These are phyloP conservation scores for Aureobasidium lini DNA, from an alignment of 2,329 filamentous ascomycete species.

Conservation along the genomic window DNA sequence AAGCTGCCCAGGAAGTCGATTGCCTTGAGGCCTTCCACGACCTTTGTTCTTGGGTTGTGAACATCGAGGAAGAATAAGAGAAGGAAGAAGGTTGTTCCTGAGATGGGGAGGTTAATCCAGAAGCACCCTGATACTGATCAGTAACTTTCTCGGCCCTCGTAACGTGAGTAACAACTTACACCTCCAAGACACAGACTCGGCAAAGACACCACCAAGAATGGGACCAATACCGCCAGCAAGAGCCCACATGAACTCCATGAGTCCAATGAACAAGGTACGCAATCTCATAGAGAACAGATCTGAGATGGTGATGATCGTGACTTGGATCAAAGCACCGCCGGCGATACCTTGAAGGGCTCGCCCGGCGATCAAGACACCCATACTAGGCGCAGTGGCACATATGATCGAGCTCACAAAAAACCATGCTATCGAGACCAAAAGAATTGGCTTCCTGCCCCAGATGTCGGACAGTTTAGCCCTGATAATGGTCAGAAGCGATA, in stretches of 20 bases:
- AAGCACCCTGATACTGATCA: constrained; percentile 23
- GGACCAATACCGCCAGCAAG: constrained; percentile 47
- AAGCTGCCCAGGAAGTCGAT: constrained; percentile 49
- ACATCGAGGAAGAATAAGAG: constrained; percentile 48
- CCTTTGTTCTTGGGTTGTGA: constrained; percentile 46
- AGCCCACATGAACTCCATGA: constrained; percentile 49
- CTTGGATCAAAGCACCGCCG: constrained; percentile 45
- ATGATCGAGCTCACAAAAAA: constrained; percentile 46
- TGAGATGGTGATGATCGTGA: constrained; percentile 46
- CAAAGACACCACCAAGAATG: constrained; percentile 34
- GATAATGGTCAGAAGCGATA: neutral
- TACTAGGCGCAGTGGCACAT: constrained; percentile 40
- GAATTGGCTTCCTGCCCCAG: constrained; percentile 49
- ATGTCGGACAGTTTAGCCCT: constrained; percentile 51
- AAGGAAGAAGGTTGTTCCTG: constrained; percentile 41
- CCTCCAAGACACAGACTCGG: constrained; percentile 31
- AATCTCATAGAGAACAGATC: constrained; percentile 46
- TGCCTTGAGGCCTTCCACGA: constrained; percentile 41
- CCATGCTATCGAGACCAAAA: constrained; percentile 40
- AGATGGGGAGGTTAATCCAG: constrained; percentile 49
- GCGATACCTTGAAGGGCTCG: constrained; percentile 48
- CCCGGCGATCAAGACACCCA: constrained; percentile 47
- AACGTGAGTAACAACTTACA: constrained; percentile 16
- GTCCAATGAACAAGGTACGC: constrained; percentile 39
- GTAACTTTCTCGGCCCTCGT: neutral